phyloP scores from a whole-genome alignment of 1,284 basidiomycete species.

The Tylopilus sp. region DNA sequence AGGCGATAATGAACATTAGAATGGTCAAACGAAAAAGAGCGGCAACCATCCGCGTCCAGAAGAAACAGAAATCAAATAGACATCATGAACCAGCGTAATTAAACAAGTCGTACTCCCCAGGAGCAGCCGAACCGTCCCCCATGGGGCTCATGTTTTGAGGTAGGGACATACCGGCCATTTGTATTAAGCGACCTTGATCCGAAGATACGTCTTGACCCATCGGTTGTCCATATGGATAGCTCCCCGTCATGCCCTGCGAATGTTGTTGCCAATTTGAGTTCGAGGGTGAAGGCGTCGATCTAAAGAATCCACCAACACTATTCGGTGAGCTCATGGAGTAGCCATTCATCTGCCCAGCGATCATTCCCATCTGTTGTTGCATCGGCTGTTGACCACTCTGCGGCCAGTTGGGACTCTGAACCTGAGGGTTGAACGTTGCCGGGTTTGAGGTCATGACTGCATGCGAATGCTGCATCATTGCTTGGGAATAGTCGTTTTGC shows the following conservation, averaged over 20 bases:
- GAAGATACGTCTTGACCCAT: conserved; percentile 26
- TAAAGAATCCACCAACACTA: conserved; percentile 34
- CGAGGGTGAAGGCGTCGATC: conserved; percentile 35
- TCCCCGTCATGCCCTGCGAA: conserved; percentile 34
- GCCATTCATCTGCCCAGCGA: conserved; percentile 32
- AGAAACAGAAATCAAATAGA: conserved; percentile 10
- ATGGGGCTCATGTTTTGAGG: conserved; percentile 38
- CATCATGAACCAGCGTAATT: conserved; percentile 44
- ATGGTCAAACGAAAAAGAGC: conserved; percentile 18
- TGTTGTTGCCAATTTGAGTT: conserved; percentile 33
- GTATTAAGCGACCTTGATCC: conserved; percentile 35
- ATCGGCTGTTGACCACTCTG: conserved; percentile 37
- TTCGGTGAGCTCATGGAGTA: conserved; percentile 47
- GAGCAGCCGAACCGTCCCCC: conserved; percentile 28
- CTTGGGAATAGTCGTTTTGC: conserved; percentile 34
- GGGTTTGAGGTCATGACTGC: conserved; percentile 23
- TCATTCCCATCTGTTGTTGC: conserved; percentile 36
- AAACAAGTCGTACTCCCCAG: conserved; percentile 47
- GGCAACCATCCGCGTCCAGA: conserved; percentile 20
- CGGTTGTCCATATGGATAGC: conserved; percentile 34
- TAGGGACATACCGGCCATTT: conserved; percentile 42
- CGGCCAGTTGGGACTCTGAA: conserved; percentile 30
- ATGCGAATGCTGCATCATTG: conserved; percentile 37
- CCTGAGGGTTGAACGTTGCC: conserved; percentile 28
- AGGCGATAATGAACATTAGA: conserved; percentile 24